Evolutionary conservation across 305 asterid species (phyloP), one percentile per base, ranked within the genome.

Genomic region (Fraxinus angustifolia): DNA sequence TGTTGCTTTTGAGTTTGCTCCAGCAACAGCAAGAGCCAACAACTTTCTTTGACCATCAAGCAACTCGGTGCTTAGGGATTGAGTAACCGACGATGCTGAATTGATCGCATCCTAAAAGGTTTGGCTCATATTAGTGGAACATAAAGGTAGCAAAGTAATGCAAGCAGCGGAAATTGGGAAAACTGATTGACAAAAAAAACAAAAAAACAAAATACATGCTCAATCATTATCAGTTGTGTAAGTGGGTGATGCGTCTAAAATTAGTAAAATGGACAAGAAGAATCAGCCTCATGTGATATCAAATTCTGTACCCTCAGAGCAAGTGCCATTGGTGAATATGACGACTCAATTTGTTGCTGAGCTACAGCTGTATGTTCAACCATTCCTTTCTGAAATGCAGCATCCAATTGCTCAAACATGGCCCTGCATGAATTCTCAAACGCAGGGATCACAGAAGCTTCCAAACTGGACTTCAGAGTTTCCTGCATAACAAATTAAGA

Each of bases 321-420:
- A 78, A 85, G 89, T 74, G 95, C 97, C 84, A 93, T 84, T 23
- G 97, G 93, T 6, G 96, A 90, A 85, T 95, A 95, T 53, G 97
- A 78, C 75, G 98, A 92, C 85, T 93, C 98, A 77, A 90, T 85
- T 83, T 93, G 97, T 83, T 92, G 97, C 82, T 91, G 96, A 77
- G 89, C 91, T 23, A 90, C 89, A 76, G 91, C 79, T 34, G 89
- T 83, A 85, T 95, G 98, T 83, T 95, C 98, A 68, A 86, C 87
- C 92, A 95, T 87, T 79, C 98, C 98, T 87, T 95, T 95, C 82
- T 92, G 96, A 84, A 92, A 92, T 73, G 97, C 78, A 38, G 96
- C 85, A 85, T 95, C 98, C 71, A 95, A 93, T 88, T 91, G 98
- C 89, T 93, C 98, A 87, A 95, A 93, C 97, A 95, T 90, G 75